A percentile compares a stretch with the other conserved stretches of the same genome.
These are phyloP conservation scores for Tolypocladium ophioglossoides DNA, from an alignment of 2,329 filamentous ascomycete genomes.

Conservation along the genomic window DNA sequence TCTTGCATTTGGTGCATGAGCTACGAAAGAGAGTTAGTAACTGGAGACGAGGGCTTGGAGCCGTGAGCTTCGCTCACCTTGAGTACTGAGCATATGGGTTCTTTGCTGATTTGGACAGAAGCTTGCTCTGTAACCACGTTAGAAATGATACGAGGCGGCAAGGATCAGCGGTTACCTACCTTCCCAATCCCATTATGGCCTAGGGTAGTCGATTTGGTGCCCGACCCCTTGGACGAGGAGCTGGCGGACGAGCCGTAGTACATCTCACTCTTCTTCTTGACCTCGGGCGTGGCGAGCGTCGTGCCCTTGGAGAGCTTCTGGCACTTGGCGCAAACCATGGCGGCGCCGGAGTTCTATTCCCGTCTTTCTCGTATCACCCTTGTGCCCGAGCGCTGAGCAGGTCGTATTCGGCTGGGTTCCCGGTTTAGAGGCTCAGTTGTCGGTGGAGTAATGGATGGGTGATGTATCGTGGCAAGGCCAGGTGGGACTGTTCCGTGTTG, in stretches of 20 bases:
- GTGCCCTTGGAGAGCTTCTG: conserved; percentile 50
- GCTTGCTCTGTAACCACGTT: conserved; percentile 40
- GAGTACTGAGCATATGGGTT: conserved; percentile 57
- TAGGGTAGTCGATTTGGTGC: conserved; percentile 39
- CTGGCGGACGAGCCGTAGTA: conserved; percentile 48
- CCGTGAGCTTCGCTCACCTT: conserved; percentile 6
- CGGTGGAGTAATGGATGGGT: background rate
- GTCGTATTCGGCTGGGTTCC: background rate
- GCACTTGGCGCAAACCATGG: conserved; percentile 56
- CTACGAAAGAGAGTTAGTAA: conserved; percentile 17
- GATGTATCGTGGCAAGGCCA: background rate
- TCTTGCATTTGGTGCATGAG: conserved; percentile 50
- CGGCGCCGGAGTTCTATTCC: background rate
- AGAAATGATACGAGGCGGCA: background rate
- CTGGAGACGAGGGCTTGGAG: background rate
- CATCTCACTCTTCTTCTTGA: conserved; percentile 58
- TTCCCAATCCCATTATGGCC: conserved; percentile 50
- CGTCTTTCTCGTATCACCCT: background rate
- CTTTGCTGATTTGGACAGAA: conserved; percentile 52
- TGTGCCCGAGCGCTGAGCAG: background rate
- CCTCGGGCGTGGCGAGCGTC: conserved; percentile 47
- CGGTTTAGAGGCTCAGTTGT: background rate
- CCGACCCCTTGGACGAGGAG: conserved; percentile 23
- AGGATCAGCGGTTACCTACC: conserved; percentile 21
- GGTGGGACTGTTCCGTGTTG: background rate